Evolutionary conservation across 306 rosid species (phyloP), one percentile per base, ranked within the genome.

Genomic region (Vigna trinervia): DNA sequence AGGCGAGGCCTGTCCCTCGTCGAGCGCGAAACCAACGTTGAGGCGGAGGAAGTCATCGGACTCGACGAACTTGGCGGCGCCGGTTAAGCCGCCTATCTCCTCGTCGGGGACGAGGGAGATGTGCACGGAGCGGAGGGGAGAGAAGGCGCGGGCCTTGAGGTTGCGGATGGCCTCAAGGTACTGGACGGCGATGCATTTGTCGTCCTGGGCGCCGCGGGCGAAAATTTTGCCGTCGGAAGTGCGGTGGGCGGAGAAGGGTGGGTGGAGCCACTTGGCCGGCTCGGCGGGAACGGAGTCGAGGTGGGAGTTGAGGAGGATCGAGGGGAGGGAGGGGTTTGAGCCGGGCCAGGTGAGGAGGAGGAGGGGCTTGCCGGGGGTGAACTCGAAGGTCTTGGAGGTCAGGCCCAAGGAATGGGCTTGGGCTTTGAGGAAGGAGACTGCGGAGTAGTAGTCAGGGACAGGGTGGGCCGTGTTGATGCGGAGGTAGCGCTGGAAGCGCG

Each of bases 271-370:
- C 48, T 95, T 92, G 81, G 85, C 52, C 54, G 92, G 77, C 81
- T 95, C 97, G 80, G 98, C 91, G 53, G 97, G 96, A 81, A 95
- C 93, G 59, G 98, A 92, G 69, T 95, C 98, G 81, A 95, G 86
- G 81, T 95, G 98, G 75, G 98, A 90, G 82, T 95, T 95, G 84
- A 95, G 84, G 77, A 95, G 90, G 65, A 94, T 13, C 36, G 97
- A 94, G 20, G 97, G 92, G 70, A 90, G 89, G 43, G 92, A 81
- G 14, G 93, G 91, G 60, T 82, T 3, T 39, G 93, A 84, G 10
- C 97, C 98, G 5, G 79, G 85, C 98, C 98, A 94, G 8, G 98
- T 78, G 59, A 94, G 79, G 56, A 94, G 91, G 78, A 94, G 95
- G 51, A 94, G 73, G 57, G 95, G 96, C 15, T 90, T 94, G 9